Base-by-base conservation (phyloP, 768 basidiomycete species). In the Lactarius pseudohatsudake region DNA sequence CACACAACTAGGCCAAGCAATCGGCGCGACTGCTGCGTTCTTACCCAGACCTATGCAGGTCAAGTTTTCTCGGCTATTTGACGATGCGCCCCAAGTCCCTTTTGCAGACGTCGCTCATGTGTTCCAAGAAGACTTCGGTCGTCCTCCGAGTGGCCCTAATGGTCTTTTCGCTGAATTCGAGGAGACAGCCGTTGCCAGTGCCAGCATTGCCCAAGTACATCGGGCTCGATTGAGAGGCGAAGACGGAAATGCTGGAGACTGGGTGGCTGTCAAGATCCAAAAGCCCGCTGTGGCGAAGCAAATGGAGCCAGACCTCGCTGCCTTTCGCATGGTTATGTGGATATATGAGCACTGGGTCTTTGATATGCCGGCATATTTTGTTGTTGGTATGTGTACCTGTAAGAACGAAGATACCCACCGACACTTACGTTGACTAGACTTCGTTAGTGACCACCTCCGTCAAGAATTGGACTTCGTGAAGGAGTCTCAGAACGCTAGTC, bases 231-330 rank as follows among this genome's bases (percentile, higher is more conserved):
- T 88, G 50, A 81, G 78, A 69, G 75, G 73, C 26, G 59, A 70
- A 53, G 75, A 75, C 60, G 73, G 75, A 30, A n/a, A 53, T 59
- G 59, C 65, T 26, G 78, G 76, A 38, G 79, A 83, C 41, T 89
- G 89, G 85, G 94, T 98, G 1, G 96, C 95, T 0, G 95, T 98
- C 67, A 98, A 98, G 78, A 81, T 92, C 26, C 94, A 97, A 79
- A 96, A 96, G 72, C 94, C 93, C 2, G 90, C 87, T 40, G 92
- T 98, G 7, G 82, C 82, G 59, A 91, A 85, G 70, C 95, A 97
- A 78, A 88, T 91, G 79, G 87, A 91, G 68, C 93, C 89, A 85
- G 92, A 94, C 72, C 78, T 94, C 15, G 86, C 81, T 36, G 86
- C 84, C 3, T 91, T 86, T 72, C 78, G 85, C n/a, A 69, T 79